These are phyloP conservation scores for Camptophora hylomeconis DNA, from an alignment of 2,329 filamentous ascomycete species.

Conservation along the genomic window DNA sequence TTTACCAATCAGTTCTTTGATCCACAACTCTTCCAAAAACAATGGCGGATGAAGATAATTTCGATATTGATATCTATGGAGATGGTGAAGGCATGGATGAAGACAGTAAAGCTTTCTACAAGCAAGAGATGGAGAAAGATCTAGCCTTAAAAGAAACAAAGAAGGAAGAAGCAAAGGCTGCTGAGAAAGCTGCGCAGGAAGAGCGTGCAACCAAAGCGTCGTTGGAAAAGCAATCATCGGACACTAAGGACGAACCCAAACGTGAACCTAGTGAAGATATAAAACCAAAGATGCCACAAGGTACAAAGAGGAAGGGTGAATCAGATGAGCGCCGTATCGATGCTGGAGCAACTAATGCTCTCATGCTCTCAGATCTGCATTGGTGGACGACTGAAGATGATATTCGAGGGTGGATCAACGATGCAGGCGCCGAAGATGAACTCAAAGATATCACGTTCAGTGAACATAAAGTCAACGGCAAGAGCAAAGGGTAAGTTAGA, in stretches of 20 bases:
- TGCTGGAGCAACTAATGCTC: slow-evolving; percentile 51
- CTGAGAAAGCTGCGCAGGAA: slow-evolving; percentile 2
- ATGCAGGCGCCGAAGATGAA: slow-evolving; percentile 70
- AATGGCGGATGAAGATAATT: slow-evolving; percentile 52
- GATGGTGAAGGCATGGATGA: slow-evolving; percentile 34
- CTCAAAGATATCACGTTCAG: slow-evolving; percentile 91
- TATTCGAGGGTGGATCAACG: slow-evolving; percentile 70
- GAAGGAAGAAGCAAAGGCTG: slow-evolving; percentile 3
- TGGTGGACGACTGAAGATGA: slow-evolving; percentile 99
- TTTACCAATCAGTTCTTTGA: too few relatives aligned
- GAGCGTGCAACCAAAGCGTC: slow-evolving; percentile 13
- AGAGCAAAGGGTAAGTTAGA: slow-evolving; percentile 87
- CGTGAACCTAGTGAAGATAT: slow-evolving; percentile 2
- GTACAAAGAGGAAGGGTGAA: slow-evolving; percentile 49
- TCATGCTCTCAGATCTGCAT: slow-evolving; percentile 78
- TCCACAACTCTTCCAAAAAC: too few relatives aligned
- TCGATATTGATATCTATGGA: slow-evolving; percentile 59
- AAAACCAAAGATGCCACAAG: slow-evolving; percentile 30
- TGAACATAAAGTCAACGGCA: slow-evolving; percentile 97
- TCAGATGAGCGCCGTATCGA: slow-evolving; percentile 44
- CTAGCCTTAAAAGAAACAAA: slow-evolving; percentile 6
- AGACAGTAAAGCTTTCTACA: slow-evolving; percentile 30
- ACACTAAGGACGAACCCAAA: slow-evolving; percentile 5
- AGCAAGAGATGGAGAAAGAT: slow-evolving; percentile 18
- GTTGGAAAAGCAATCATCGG: slow-evolving; percentile 6